Evolutionary conservation across 2,329 filamentous ascomycete species (phyloP).

Genomic region (Stemphylium beticola): DNA sequence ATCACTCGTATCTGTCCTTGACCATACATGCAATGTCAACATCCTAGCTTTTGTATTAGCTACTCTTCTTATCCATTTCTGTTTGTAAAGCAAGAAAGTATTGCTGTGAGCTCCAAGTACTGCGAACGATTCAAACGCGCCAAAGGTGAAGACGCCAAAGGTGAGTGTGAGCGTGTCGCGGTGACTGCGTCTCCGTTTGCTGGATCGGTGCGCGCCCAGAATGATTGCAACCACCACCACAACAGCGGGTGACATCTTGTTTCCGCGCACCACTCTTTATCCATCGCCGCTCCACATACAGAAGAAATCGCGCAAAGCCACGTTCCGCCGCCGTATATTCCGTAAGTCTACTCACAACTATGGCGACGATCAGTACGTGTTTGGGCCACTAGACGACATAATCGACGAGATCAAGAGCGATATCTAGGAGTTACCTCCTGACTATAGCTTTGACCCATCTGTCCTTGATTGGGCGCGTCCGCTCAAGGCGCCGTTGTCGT

Average conservation of each 20-base stretch:
- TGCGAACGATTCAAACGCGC: neutral
- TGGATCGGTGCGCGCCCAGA: conserved; percentile 4
- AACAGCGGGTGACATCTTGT: conserved; percentile 8
- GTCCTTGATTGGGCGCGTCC: conserved; percentile 22
- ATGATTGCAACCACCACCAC: conserved; percentile 20
- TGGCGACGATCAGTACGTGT: conserved; percentile 9
- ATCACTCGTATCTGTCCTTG: neutral
- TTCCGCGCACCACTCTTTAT: conserved; percentile 25
- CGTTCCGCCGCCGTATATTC: conserved; percentile 32
- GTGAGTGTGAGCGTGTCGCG: conserved; percentile 17
- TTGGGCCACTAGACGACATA: conserved; percentile 44
- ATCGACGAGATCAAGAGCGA: conserved; percentile 42
- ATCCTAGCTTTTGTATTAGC: conserved; percentile 1
- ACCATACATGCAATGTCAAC: neutral
- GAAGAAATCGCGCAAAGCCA: conserved; percentile 36
- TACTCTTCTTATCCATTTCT: conserved; percentile 14
- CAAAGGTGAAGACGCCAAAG: conserved; percentile 8
- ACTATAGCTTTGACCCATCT: conserved; percentile 16
- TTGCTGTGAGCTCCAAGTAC: neutral
- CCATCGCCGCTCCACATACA: conserved; percentile 40
- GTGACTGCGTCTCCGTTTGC: conserved; percentile 12
- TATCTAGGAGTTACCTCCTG: conserved; percentile 32
- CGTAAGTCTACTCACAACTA: conserved; percentile 29
- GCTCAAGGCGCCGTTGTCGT: conserved; percentile 28
- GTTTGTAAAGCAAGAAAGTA: neutral